Evolutionary conservation across 2,329 filamentous ascomycete species (phyloP).

Genomic region (Coniochaeta sp.): DNA sequence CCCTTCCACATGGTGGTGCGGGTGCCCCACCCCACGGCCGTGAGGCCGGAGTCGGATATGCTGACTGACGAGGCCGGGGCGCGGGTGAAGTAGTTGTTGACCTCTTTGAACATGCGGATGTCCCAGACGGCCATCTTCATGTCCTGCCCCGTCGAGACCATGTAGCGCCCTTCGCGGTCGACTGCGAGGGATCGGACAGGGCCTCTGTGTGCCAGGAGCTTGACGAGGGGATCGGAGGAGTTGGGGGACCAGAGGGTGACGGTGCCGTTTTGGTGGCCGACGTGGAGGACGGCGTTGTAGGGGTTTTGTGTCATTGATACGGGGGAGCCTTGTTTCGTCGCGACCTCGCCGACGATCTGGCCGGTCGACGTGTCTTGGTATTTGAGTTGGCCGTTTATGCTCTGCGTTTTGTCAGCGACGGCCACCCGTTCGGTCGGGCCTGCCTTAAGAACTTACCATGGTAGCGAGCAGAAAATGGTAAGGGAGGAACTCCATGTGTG

Average conservation of each 20-base stretch:
- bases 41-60: slow-evolving; percentile 83
- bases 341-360: slow-evolving; percentile 76
- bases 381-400: slow-evolving; percentile 76
- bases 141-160: slow-evolving; percentile 90
- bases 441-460: slow-evolving; percentile 48
- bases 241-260: slow-evolving; percentile 97
- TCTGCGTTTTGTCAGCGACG: slow-evolving; percentile 33
- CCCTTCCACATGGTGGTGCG: slow-evolving; percentile 86
- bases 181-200: slow-evolving; percentile 81
- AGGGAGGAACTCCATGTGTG: slow-evolving; percentile 89
- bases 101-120: slow-evolving; percentile 85
- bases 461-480: slow-evolving; percentile 94
- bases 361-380: slow-evolving; percentile 96
- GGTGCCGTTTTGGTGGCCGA: slow-evolving; percentile 90
- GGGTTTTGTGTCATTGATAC: slow-evolving; percentile 83
- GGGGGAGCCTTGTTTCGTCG: slow-evolving; percentile 77
- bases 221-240: slow-evolving; percentile 76
- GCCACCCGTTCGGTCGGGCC: too few species aligned
- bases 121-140: slow-evolving; percentile 94
- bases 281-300: slow-evolving; percentile 84
- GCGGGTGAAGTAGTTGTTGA: slow-evolving; percentile 80
- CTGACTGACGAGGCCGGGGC: slow-evolving; percentile 76
- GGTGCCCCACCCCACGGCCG: slow-evolving; percentile 87
- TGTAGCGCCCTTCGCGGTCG: slow-evolving; percentile 86
- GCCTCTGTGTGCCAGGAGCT: slow-evolving; percentile 81